Evolutionary conservation across 2,329 filamentous ascomycete genomes (phyloP).

Genomic region (Fusarium goolgardi): DNA sequence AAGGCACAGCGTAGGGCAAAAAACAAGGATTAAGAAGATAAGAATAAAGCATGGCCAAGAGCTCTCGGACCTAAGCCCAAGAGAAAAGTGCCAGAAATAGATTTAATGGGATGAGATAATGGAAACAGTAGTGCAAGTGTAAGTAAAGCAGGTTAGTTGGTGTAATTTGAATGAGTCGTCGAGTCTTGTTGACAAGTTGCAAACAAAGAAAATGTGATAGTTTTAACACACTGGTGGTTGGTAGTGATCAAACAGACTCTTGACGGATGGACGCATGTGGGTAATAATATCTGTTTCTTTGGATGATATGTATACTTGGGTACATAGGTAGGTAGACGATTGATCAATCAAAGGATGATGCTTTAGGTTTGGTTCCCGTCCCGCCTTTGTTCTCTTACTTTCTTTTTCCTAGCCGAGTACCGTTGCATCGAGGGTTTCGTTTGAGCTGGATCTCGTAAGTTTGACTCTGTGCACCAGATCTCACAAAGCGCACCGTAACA

Average conservation of each 20-base stretch:
- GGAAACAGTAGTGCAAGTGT: constrained; percentile 32
- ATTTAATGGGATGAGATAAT: constrained; percentile 21
- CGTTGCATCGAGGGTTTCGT: constrained; percentile 26
- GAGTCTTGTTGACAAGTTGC: constrained; percentile 1
- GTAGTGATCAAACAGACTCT: not conserved
- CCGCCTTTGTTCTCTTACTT: constrained; percentile 13
- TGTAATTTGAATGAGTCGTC: constrained; percentile 11
- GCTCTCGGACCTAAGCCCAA: constrained; percentile 22
- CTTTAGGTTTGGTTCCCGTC: constrained; percentile 21
- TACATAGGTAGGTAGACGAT: not conserved
- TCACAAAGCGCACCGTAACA: constrained; percentile 41
- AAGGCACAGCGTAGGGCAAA: constrained; percentile 3
- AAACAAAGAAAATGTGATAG: constrained; percentile 34
- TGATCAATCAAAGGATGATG: constrained; percentile 3
- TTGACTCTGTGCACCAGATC: constrained; percentile 47
- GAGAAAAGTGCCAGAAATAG: constrained; percentile 38
- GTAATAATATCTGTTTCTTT: not conserved
- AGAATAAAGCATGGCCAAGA: constrained; percentile 27
- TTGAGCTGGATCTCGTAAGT: constrained; percentile 42
- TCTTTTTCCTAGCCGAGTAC: constrained; percentile 18
- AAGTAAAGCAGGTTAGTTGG: constrained; percentile 5
- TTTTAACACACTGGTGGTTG: not conserved
- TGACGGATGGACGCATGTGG: not conserved
- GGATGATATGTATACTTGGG: not conserved
- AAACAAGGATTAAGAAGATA: constrained; percentile 32